Evolutionary conservation across 1,139 yeast genomes (phyloP).

Genomic region (Yamadazyma taylorii): DNA sequence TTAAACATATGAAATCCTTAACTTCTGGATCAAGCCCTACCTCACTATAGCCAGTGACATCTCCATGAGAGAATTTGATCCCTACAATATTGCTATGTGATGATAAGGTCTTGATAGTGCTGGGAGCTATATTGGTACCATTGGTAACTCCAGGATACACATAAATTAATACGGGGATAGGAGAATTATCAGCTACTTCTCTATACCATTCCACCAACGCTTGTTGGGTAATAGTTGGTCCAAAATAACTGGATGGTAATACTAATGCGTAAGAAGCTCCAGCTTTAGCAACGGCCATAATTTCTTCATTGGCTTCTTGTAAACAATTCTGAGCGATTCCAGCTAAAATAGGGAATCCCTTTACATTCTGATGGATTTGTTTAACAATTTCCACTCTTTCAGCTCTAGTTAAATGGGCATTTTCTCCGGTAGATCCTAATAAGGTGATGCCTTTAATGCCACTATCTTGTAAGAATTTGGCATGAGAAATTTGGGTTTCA

Average conservation of each 20-base stretch:
- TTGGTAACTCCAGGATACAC: slow-evolving; percentile 52
- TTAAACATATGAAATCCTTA: slow-evolving; percentile 21
- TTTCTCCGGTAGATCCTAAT: slow-evolving; percentile 47
- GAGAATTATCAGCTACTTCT: slow-evolving; percentile 43
- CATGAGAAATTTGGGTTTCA: slow-evolving; percentile 35
- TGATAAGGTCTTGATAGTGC: slow-evolving; percentile 30
- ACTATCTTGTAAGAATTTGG: slow-evolving; percentile 27
- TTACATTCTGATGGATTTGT: slow-evolving; percentile 34
- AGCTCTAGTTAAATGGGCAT: slow-evolving; percentile 41
- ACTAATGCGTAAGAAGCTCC: slow-evolving; percentile 49
- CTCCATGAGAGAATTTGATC: slow-evolving; percentile 44
- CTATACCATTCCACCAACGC: slow-evolving; percentile 45
- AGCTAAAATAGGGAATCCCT: slow-evolving; percentile 40
- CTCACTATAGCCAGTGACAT: slow-evolving; percentile 28
- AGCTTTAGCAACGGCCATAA: slow-evolving; percentile 31
- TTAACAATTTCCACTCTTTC: slow-evolving; percentile 38
- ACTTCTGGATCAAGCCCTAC: slow-evolving; percentile 37
- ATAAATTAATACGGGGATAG: slow-evolving; percentile 48
- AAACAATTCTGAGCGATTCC: slow-evolving; percentile 46
- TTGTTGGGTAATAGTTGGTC: slow-evolving; percentile 37
- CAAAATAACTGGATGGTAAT: slow-evolving; percentile 48
- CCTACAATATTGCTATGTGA: slow-evolving; percentile 49
- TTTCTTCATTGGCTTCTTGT: slow-evolving; percentile 40
- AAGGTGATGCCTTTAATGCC: slow-evolving; percentile 37
- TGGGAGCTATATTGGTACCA: slow-evolving; percentile 30